Conservation (phyloP, 257 asterid genomes). For the Scutellaria galericulata region DNA sequence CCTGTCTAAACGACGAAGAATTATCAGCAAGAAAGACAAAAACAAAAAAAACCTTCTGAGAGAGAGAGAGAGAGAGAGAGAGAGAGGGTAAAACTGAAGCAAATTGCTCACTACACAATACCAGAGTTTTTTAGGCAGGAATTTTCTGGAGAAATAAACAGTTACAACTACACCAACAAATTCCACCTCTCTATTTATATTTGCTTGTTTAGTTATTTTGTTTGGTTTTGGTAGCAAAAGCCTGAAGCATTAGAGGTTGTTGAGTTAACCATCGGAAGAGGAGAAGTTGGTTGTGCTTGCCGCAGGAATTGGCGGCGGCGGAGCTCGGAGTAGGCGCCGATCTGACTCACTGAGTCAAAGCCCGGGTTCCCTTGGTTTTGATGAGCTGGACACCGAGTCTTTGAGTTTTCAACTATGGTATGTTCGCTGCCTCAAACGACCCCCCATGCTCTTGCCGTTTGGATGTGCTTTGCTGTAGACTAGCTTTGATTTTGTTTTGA, state of each 20-base stretch:
- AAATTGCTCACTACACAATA: slow-evolving; percentile 5
- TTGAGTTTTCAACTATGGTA: slow-evolving; percentile 60
- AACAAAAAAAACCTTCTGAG: background rate
- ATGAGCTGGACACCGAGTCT: slow-evolving; percentile 63
- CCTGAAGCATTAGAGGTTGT: slow-evolving; percentile 28
- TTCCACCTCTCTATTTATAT: slow-evolving; percentile 30
- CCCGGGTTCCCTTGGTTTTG: slow-evolving; percentile 38
- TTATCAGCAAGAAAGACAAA: background rate
- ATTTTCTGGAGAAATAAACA: slow-evolving; percentile 35
- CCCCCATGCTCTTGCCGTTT: slow-evolving; percentile 27
- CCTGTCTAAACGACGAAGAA: slow-evolving; percentile 25
- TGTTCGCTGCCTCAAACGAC: slow-evolving; percentile 42
- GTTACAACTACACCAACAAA: slow-evolving; percentile 23
- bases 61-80: slow-evolving; percentile 21
- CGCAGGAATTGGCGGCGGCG: slow-evolving; percentile 32
- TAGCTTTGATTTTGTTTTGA: slow-evolving; percentile 42
- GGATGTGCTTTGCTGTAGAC: slow-evolving; percentile 27
- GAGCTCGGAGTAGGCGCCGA: slow-evolving; percentile 53
- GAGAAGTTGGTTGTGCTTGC: slow-evolving; percentile 22
- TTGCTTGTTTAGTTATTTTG: slow-evolving; percentile 3
- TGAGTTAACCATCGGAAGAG: slow-evolving; percentile 37
- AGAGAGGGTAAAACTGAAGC: slow-evolving; percentile 21
- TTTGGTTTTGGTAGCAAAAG: slow-evolving; percentile 22
- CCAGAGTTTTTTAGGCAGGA: background rate
- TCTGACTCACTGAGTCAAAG: slow-evolving; percentile 60